phyloP scores from a whole-genome alignment of 1,139 yeast genomes.

The Saccharomyces uvarum region DNA sequence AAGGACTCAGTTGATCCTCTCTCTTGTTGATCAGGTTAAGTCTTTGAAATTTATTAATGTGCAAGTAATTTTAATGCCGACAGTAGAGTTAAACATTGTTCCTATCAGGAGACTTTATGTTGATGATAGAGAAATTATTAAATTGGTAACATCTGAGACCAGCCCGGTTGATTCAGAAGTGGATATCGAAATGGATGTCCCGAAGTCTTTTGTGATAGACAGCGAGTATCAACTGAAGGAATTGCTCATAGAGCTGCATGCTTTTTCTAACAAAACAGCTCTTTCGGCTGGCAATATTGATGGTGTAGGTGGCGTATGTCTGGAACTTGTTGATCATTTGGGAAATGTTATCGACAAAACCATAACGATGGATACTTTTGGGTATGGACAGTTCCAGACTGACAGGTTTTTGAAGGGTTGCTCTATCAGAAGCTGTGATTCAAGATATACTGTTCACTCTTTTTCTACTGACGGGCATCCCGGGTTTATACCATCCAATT shows the following conservation, averaged over 20 bases:
- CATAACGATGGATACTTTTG: conserved; percentile 29
- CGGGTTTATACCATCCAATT: conserved; percentile 17
- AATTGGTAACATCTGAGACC: not conserved
- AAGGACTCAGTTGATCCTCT: conserved; percentile 53
- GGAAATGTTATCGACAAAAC: conserved; percentile 14
- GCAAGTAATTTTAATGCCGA: conserved; percentile 56
- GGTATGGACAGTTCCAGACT: conserved; percentile 27
- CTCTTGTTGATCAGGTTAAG: conserved; percentile 42
- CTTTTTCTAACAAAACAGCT: conserved; percentile 27
- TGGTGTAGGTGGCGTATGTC: conserved; percentile 22
- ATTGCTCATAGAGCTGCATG: conserved; percentile 67
- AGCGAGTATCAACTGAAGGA: conserved; percentile 33
- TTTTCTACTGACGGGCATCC: conserved; percentile 22
- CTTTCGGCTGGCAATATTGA: conserved; percentile 22
- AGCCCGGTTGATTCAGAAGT: conserved; percentile 1
- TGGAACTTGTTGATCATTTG: conserved; percentile 17
- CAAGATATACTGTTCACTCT: conserved; percentile 18
- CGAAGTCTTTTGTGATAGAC: conserved; percentile 32
- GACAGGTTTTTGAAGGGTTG: conserved; percentile 9
- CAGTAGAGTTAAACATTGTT: conserved; percentile 34
- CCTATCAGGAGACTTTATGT: conserved; percentile 53
- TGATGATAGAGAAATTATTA: conserved; percentile 5
- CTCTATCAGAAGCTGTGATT: conserved; percentile 20
- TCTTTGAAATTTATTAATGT: conserved; percentile 42
- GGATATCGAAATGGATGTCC: conserved; percentile 49